Conservation (phyloP, 768 basidiomycete species). For the Piloderma croceum region DNA sequence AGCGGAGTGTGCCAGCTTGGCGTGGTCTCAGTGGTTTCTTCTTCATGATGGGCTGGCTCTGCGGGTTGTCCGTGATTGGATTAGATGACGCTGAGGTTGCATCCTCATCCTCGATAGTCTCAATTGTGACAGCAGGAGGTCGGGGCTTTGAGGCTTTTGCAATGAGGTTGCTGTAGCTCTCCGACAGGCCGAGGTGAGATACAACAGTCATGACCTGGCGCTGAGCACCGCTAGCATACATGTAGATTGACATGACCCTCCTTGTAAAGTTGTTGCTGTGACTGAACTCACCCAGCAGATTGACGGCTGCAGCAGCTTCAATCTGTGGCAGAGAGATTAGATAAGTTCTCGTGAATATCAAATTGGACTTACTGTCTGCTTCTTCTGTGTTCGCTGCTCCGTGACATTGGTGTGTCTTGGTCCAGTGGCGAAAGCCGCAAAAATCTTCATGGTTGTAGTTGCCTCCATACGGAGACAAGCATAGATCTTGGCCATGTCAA, state of each 20-base stretch:
- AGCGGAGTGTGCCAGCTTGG: slow-evolving; percentile 14
- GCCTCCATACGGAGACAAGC: slow-evolving; percentile 3
- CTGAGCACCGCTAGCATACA: slow-evolving; percentile 28
- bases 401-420: slow-evolving; percentile 1
- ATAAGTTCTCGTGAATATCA: neutral
- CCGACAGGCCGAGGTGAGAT: slow-evolving; percentile 22
- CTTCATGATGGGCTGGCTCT: neutral
- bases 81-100: neutral
- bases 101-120: neutral
- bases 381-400: slow-evolving; percentile 1
- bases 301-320: slow-evolving; percentile 13
- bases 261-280: slow-evolving; percentile 26
- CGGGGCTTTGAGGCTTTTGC: slow-evolving; percentile 1
- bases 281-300: slow-evolving; percentile 26
- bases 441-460: slow-evolving; percentile 9
- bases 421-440: slow-evolving; percentile 18
- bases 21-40: neutral
- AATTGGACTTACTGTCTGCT: slow-evolving; percentile 10
- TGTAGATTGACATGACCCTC: slow-evolving; percentile 24
- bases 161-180: slow-evolving; percentile 25
- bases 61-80: neutral
- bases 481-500: neutral
- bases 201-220: slow-evolving; percentile 27
- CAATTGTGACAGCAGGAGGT: neutral
- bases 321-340: slow-evolving; percentile 14